A percentile compares a stretch with the other conserved stretches of the same genome.
Conservation (phyloP, 495 filamentous ascomycete genomes). For the Darksidea phi region DNA sequence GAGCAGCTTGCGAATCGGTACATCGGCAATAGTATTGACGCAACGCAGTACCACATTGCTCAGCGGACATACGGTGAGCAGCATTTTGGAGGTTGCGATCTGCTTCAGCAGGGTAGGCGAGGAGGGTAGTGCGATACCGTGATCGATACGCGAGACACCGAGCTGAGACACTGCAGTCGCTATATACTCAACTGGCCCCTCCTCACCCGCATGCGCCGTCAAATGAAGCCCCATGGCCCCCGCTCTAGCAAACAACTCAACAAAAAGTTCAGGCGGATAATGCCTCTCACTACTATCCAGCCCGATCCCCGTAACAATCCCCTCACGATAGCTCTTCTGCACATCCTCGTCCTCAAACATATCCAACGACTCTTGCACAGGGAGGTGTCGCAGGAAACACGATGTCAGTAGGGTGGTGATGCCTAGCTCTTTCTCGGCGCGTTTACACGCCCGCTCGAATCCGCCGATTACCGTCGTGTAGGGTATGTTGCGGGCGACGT, state of each 20-base stretch:
- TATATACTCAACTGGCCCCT: conserved; percentile 68
- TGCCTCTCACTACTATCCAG: conserved; percentile 65
- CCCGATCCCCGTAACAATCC: conserved; percentile 61
- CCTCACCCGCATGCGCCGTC: conserved; percentile 74
- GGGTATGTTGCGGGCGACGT: conserved; percentile 60
- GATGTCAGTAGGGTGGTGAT: conserved; percentile 63
- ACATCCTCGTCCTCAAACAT: conserved; percentile 52
- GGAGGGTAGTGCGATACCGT: conserved; percentile 66
- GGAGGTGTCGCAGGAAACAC: conserved; percentile 69
- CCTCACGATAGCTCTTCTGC: conserved; percentile 53
- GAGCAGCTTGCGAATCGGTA: conserved; percentile 65
- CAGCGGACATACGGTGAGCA: conserved; percentile 71
- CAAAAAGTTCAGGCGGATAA: conserved; percentile 64
- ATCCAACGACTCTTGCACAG: conserved; percentile 51
- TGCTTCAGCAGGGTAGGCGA: conserved; percentile 58
- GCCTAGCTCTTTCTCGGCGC: conserved; percentile 62
- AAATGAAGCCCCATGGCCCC: conserved; percentile 51
- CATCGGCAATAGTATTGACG: conserved; percentile 54
- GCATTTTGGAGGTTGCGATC: conserved; percentile 54
- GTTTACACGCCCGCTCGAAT: conserved; percentile 56
- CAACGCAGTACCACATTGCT: conserved; percentile 68
- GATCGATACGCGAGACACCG: conserved; percentile 64
- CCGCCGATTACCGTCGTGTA: conserved; percentile 61
- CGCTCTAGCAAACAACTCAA: conserved; percentile 58
- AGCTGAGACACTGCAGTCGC: conserved; percentile 59